Conservation (phyloP, 768 basidiomycete genomes). For the Galerina marginata region DNA sequence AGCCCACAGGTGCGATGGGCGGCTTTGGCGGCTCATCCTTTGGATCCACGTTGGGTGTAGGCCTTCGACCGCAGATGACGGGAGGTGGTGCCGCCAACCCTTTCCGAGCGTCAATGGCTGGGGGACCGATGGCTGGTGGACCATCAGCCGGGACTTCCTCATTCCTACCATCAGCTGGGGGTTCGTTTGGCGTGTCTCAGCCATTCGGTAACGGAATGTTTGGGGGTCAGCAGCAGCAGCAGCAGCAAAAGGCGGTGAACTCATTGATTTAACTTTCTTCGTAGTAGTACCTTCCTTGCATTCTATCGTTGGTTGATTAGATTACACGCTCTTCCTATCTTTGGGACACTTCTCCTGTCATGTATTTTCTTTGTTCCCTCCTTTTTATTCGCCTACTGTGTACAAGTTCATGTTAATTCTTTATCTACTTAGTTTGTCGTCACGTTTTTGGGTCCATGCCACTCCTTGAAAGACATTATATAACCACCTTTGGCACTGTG, state of each 20-base stretch:
- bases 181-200: constrained; percentile 9
- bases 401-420: constrained; percentile 14
- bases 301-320: background rate
- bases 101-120: constrained; percentile 67
- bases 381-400: constrained; percentile 25
- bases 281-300: constrained; percentile 15
- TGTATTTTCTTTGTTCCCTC: constrained; percentile 18
- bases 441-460: constrained; percentile 17
- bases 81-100: constrained; percentile 67
- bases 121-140: constrained; percentile 20
- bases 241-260: constrained; percentile 25
- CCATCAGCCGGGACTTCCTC: constrained; percentile 17
- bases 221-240: constrained; percentile 20
- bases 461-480: constrained; percentile 9
- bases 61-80: constrained; percentile 67
- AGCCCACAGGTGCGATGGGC: constrained; percentile 49
- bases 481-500: constrained; percentile 13
- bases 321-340: constrained; percentile 16
- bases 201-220: constrained; percentile 19
- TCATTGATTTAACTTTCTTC: constrained; percentile 25
- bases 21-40: constrained; percentile 38
- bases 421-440: constrained; percentile 18
- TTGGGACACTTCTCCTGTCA: constrained; percentile 24
- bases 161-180: constrained; percentile 22
- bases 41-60: constrained; percentile 48